A percentile compares a stretch with the other conserved stretches of the same genome.
Conservation (phyloP, 305 asterid species). For the Andrographis paniculata region DNA sequence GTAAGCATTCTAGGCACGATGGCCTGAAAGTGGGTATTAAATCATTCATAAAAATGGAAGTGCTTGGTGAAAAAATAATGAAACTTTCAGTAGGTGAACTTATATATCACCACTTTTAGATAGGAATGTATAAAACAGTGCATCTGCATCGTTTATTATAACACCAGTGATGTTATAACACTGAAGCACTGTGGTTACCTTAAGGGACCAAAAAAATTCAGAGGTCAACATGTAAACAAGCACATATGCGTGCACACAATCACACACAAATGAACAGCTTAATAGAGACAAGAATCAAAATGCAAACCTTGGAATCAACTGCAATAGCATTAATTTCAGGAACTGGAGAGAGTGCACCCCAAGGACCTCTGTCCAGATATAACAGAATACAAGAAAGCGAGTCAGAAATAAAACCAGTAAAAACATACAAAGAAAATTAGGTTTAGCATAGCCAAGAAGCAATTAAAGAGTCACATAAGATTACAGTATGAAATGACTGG, state of each 20-base stretch:
- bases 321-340: constrained; percentile 93
- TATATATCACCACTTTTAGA: neutral
- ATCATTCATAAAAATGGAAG: neutral
- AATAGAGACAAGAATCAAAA: neutral
- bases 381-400: constrained; percentile 4
- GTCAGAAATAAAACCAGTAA: constrained; percentile 4
- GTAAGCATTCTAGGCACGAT: no score
- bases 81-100: neutral
- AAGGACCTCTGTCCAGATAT: constrained; percentile 63
- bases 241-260: no score
- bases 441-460: no score
- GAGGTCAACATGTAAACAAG: no score
- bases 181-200: no score
- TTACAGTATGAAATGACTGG: no score
- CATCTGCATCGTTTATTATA: no score
- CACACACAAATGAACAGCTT: no score
- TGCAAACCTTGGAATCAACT: constrained; percentile 56
- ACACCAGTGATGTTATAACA: no score
- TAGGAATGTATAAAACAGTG: neutral
- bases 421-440: neutral
- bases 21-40: neutral
- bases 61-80: neutral
- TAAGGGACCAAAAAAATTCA: no score
- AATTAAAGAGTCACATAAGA: no score
- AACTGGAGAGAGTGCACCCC: constrained; percentile 93